These are phyloP conservation scores for Zalerion maritima DNA, from an alignment of 495 filamentous ascomycete genomes.

Conservation along the genomic window DNA sequence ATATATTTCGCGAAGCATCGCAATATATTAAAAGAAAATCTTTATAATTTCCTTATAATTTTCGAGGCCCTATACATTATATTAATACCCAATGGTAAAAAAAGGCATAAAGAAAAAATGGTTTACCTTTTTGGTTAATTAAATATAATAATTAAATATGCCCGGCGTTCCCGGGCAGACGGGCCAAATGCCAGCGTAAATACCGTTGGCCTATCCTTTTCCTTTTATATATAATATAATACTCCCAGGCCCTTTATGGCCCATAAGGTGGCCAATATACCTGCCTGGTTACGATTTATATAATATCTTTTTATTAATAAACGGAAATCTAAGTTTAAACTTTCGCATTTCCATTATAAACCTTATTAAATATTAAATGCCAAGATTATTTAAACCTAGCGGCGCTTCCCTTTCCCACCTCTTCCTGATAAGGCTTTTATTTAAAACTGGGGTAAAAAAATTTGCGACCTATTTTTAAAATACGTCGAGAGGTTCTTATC, in stretches of 20 bases:
- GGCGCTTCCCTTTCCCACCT: conserved; percentile 66
- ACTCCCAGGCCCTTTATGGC: conserved; percentile 93
- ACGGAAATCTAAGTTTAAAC: conserved; percentile 78
- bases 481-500: conserved; percentile 75
- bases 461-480: conserved; percentile 80
- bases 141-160: conserved; percentile 69
- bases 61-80: conserved; percentile 36
- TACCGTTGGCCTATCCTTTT: conserved; percentile 86
- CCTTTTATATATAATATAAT: conserved; percentile 89
- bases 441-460: conserved; percentile 66
- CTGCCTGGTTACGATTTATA: conserved; percentile 75
- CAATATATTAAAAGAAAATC: conserved; percentile 85
- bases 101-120: background rate
- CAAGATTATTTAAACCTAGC: conserved; percentile 49
- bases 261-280: conserved; percentile 87
- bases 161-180: conserved; percentile 68
- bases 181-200: conserved; percentile 62
- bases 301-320: conserved; percentile 70
- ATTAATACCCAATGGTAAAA: conserved; percentile 4
- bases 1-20: conserved; percentile 64
- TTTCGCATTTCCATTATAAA: conserved; percentile 87
- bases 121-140: conserved; percentile 66
- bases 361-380: conserved; percentile 80
- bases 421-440: conserved; percentile 71
- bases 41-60: conserved; percentile 83